Percentiles rank a stretch among this genome's conserved stretches.
Evolutionary conservation across 352 stramenopile species (phyloP).

Genomic region (Globisporangium recalcitrans): DNA sequence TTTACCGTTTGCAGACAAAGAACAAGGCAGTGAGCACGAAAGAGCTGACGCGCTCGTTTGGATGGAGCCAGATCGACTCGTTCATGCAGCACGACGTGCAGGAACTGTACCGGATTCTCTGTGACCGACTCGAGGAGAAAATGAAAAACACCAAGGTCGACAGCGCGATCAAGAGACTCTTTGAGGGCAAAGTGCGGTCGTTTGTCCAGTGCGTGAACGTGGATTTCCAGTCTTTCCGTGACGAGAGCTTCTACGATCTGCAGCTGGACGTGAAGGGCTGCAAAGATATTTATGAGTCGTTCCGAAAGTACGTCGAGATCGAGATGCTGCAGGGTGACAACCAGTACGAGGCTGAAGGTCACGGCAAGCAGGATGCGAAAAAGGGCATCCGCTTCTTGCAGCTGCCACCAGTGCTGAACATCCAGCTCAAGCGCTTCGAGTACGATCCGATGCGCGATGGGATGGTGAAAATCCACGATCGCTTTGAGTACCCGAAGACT

Average conservation of each 20-base stretch:
- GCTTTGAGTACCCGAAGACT: conserved; percentile 80
- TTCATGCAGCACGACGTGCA: conserved; percentile 94
- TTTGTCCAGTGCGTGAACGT: conserved; percentile 92
- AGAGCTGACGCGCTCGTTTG: conserved; percentile 90
- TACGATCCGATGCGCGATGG: conserved; percentile 82
- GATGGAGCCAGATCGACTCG: conserved; percentile 87
- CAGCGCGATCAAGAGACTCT: conserved; percentile 78
- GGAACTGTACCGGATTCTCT: conserved; percentile 88
- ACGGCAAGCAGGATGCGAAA: conserved; percentile 88
- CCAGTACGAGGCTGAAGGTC: conserved; percentile 88
- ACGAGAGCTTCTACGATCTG: conserved; percentile 92
- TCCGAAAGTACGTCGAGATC: conserved; percentile 90
- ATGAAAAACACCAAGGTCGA: conserved; percentile 88
- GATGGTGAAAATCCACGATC: conserved; percentile 89
- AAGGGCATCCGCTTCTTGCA: conserved; percentile 83
- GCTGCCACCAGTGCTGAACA: conserved; percentile 88
- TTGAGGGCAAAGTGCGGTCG: conserved; percentile 85
- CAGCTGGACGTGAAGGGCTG: conserved; percentile 92
- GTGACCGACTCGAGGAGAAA: conserved; percentile 90
- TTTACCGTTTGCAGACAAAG: conserved; percentile 75
- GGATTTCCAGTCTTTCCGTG: conserved; percentile 80
- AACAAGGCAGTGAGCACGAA: conserved; percentile 86
- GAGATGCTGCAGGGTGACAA: conserved; percentile 93
- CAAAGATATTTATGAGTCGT: conserved; percentile 83
- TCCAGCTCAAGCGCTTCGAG: conserved; percentile 91